These are phyloP conservation scores for Ananas comosus DNA, from an alignment of 176 grass and related monocot species.

Conservation along the genomic window DNA sequence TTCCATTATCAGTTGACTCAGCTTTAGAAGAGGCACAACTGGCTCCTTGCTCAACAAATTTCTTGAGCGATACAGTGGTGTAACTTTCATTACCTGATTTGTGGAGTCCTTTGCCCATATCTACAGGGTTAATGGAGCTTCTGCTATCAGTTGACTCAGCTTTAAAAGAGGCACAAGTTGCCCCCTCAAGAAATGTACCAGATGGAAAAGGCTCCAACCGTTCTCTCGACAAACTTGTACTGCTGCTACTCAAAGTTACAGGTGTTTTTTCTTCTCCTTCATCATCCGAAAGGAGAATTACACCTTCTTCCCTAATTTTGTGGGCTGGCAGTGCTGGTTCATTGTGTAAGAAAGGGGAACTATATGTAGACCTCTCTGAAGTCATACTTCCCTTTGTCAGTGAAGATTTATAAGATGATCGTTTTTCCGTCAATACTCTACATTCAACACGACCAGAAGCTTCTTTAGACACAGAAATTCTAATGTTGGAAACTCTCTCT, in stretches of 20 bases:
- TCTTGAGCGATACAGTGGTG: conserved; percentile 21
- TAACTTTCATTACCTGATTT: conserved; percentile 31
- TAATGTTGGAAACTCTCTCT: conserved; percentile 44
- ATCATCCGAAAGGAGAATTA: conserved; percentile 75
- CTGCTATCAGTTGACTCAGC: conserved; percentile 24
- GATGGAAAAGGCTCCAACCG: conserved; percentile 16
- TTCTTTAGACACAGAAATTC: conserved; percentile 48
- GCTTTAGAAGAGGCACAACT: conserved; percentile 25
- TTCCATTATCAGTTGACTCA: conserved; percentile 26
- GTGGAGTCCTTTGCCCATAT: conserved; percentile 20
- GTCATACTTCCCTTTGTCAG: conserved; percentile 12
- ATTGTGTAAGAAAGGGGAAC: conserved; percentile 18
- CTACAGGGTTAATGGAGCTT: conserved; percentile 20
- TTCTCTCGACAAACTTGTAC: conserved; percentile 15
- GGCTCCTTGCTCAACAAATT: background rate
- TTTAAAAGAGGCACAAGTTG: conserved; percentile 12
- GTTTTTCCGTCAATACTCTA: background rate
- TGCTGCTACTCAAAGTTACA: conserved; percentile 24
- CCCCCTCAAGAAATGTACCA: conserved; percentile 9
- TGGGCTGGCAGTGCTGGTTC: conserved; percentile 19
- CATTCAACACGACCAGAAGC: conserved; percentile 17
- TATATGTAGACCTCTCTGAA: conserved; percentile 12
- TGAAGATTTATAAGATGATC: conserved; percentile 14
- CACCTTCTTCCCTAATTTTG: conserved; percentile 21
- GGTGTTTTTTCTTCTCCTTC: conserved; percentile 33